phyloP scores from a whole-genome alignment of 257 asterid genomes.

The Vinca minor region DNA sequence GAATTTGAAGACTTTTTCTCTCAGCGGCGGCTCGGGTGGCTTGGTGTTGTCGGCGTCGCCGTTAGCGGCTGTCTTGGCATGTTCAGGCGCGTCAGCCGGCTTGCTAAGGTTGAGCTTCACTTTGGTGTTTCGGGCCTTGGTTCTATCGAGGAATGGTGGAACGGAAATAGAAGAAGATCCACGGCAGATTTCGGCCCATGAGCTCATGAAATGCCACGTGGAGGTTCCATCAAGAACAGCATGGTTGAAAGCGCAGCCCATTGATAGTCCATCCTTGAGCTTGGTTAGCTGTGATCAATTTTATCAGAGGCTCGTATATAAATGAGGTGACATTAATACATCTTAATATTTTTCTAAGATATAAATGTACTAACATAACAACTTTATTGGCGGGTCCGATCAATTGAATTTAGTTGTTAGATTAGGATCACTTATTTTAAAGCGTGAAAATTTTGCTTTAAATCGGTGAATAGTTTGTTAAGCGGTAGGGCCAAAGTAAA shows the following conservation, averaged over 20 bases:
- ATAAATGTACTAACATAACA: too few species aligned
- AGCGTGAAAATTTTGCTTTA: too few species aligned
- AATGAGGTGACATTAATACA: neutral
- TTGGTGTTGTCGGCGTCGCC: too few species aligned
- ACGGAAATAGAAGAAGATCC: slow-evolving; percentile 54
- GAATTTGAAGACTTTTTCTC: slow-evolving; percentile 72
- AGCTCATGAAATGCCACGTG: slow-evolving; percentile 99
- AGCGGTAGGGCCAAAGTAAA: too few species aligned
- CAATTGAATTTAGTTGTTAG: too few species aligned
- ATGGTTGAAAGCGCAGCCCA: slow-evolving; percentile 92
- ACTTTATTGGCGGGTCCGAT: too few species aligned
- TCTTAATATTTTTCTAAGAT: neutral
- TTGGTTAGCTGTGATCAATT: slow-evolving; percentile 64
- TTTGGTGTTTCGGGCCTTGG: slow-evolving; percentile 72
- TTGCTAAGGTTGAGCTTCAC: slow-evolving; percentile 82
- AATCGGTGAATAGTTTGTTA: too few species aligned
- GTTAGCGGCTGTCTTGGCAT: slow-evolving; percentile 64
- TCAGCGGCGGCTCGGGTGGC: slow-evolving; percentile 40
- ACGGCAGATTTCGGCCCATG: slow-evolving; percentile 70
- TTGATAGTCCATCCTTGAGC: slow-evolving; percentile 76
- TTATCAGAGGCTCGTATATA: too few species aligned
- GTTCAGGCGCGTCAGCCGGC: slow-evolving; percentile 84
- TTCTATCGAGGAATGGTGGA: slow-evolving; percentile 81
- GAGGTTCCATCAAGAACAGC: slow-evolving; percentile 93
- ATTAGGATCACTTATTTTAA: too few species aligned